Base-by-base conservation (phyloP, 352 stramenopile species). In the Globisporangium okanoganense region DNA sequence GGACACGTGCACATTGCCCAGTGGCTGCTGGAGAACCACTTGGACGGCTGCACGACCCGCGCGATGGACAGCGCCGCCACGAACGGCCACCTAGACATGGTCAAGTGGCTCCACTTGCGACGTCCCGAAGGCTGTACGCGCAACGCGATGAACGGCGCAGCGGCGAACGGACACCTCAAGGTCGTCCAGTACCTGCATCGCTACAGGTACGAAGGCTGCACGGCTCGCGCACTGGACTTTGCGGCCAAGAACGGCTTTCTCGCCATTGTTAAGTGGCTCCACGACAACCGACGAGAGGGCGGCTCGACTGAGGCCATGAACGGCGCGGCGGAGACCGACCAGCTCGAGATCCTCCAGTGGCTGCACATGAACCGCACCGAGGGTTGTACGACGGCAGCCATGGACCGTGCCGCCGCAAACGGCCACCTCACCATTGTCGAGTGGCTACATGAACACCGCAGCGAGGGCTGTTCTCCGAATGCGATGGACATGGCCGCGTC, bases 21-120 rank as follows among this genome's bases (percentile, higher is more conserved):
- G 35, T 62, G 56, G 56, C 56, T 62, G 29, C 38, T 62, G 3
- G 56, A 62, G 33, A 62, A 62, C 13, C 56, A 62, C 45, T 50
- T 62, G 33, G 56, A 62, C 24, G 56, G 56, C 18, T 62, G 56
- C 24, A 62, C 56, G 45, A 62, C 55, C 1, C 41, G 56, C 18
- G 56, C 56, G 25, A 56, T 62, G 45, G 56, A 62, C 24, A 62
- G 45, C n/a, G 56, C 56, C 10, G 56, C 56, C 8, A 56, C 56
- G 24, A 62, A 62, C n/a, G 56, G 56, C 22, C 56, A 62, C 24
- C 45, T 62, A 13, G 45, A 62, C n/a, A 62, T 62, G 56, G 29
- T 61, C 40, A 49, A 52, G 41, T 61, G 55, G 55, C 55, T 61
- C 7, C 55, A 61, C 10, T 20, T 22, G 31, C 45, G 35, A 1